These are phyloP conservation scores for Melampsora larici-populina DNA, from an alignment of 1,284 basidiomycete species.

Conservation along the genomic window DNA sequence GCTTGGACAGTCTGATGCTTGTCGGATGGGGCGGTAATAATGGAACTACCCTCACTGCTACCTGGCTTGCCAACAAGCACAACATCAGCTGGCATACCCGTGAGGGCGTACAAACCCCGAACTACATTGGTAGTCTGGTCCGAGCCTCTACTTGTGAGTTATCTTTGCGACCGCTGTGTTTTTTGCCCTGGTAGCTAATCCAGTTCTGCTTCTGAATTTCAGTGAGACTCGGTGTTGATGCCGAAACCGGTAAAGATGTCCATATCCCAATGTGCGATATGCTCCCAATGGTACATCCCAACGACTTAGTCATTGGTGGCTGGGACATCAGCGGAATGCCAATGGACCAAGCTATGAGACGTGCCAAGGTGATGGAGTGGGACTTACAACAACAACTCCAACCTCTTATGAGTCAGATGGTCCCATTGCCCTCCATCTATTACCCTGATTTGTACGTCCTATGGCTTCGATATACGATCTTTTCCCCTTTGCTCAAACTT, in stretches of 20 bases:
- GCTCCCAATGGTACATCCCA: conserved; percentile 96
- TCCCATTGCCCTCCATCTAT: conserved; percentile 91
- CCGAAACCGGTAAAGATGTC: conserved; percentile 79
- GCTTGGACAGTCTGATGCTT: conserved; percentile 74
- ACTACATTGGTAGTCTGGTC: conserved; percentile 69
- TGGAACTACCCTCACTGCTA: conserved; percentile 88
- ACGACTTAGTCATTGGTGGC: conserved; percentile 89
- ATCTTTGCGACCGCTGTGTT: not conserved
- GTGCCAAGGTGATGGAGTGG: conserved; percentile 90
- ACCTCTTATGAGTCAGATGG: conserved; percentile 75
- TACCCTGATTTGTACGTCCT: conserved; percentile 52
- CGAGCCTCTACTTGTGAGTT: conserved; percentile 31
- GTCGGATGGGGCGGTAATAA: conserved; percentile 97
- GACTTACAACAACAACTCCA: conserved; percentile 94
- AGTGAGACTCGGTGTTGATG: conserved; percentile 82
- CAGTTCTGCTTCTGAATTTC: conserved; percentile 72
- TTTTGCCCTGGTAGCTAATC: conserved; percentile 60
- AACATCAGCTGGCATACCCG: conserved; percentile 95
- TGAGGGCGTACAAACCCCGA: conserved; percentile 84
- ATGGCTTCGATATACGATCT: not conserved
- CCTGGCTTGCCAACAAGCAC: conserved; percentile 92
- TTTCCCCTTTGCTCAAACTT: conserved; percentile 59
- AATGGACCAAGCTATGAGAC: conserved; percentile 88
- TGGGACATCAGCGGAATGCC: conserved; percentile 90
- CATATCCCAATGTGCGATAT: conserved; percentile 89